Conservation (phyloP, 495 filamentous ascomycete genomes). For the Oleoguttula mirabilis region DNA sequence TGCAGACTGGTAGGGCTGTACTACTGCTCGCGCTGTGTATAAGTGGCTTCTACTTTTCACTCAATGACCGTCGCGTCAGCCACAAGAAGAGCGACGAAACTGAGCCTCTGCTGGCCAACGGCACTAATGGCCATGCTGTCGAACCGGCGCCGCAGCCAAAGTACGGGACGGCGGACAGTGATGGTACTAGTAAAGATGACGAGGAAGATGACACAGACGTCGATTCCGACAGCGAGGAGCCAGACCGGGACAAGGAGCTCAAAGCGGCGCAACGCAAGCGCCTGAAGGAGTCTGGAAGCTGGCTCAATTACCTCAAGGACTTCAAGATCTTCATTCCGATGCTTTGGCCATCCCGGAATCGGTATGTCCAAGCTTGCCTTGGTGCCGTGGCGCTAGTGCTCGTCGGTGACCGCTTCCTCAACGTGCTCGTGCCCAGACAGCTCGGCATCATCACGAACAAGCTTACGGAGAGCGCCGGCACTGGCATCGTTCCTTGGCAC, state of each 20-base stretch:
- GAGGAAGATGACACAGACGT: slow-evolving; percentile 4
- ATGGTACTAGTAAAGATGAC: not conserved
- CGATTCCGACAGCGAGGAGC: slow-evolving; percentile 16
- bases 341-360: slow-evolving; percentile 25
- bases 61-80: not conserved
- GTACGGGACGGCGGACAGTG: not conserved
- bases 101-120: slow-evolving; percentile 12
- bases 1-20: slow-evolving; percentile 3
- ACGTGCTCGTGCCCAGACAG: slow-evolving; percentile 26
- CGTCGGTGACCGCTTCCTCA: slow-evolving; percentile 23
- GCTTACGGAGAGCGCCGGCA: slow-evolving; percentile 12
- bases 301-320: slow-evolving; percentile 26
- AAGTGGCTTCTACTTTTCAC: not conserved
- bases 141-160: not conserved
- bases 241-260: slow-evolving; percentile 24
- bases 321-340: slow-evolving; percentile 31
- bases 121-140: slow-evolving; percentile 6
- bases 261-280: slow-evolving; percentile 20
- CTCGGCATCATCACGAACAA: slow-evolving; percentile 30
- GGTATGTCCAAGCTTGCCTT: slow-evolving; percentile 22
- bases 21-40: slow-evolving; percentile 4
- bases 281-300: slow-evolving; percentile 27
- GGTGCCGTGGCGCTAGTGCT: slow-evolving; percentile 17
- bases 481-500: slow-evolving; percentile 23
- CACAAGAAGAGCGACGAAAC: not conserved